Evolutionary conservation across 2,329 filamentous ascomycete species (phyloP).

Genomic region (Fragosphaeria purpurea): DNA sequence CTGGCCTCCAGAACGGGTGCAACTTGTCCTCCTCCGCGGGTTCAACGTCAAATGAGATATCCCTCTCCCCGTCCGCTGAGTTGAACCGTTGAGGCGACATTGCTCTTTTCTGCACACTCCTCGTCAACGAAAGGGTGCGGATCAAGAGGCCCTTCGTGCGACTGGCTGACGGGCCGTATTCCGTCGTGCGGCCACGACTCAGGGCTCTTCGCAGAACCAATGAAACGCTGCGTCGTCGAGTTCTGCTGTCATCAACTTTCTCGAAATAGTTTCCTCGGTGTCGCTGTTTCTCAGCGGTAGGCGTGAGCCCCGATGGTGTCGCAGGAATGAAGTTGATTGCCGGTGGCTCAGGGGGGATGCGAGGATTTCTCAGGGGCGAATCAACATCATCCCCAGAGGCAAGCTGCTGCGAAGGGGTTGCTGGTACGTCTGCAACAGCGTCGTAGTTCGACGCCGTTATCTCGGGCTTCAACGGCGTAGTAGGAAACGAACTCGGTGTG

Average conservation of each 20-base stretch:
- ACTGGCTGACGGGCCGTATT: conserved; percentile 31
- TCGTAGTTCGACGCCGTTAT: conserved; percentile 21
- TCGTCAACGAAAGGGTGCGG: conserved; percentile 45
- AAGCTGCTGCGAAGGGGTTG: conserved; percentile 42
- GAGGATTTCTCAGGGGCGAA: conserved; percentile 52
- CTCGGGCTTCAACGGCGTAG: not conserved
- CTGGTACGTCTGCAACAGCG: conserved; percentile 24
- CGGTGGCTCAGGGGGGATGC: conserved; percentile 45
- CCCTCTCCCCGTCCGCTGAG: conserved; percentile 16
- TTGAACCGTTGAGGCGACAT: conserved; percentile 1
- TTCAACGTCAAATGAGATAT: conserved; percentile 27
- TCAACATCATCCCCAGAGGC: conserved; percentile 45
- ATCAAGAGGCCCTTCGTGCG: conserved; percentile 34
- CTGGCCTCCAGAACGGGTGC: conserved; percentile 53
- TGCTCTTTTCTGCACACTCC: not conserved
- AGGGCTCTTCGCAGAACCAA: conserved; percentile 42
- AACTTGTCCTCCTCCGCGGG: conserved; percentile 44
- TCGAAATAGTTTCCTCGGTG: conserved; percentile 47
- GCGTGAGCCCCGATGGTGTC: conserved; percentile 50
- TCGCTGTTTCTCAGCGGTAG: conserved; percentile 40
- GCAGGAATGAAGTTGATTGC: conserved; percentile 52
- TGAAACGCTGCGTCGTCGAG: conserved; percentile 34
- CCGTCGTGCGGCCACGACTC: conserved; percentile 22
- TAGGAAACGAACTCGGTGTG: not conserved
- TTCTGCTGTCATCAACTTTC: conserved; percentile 20